These are phyloP conservation scores for Plasmodium sp. DNA, from an alignment of 169 alveolate genomes.

Conservation along the genomic window DNA sequence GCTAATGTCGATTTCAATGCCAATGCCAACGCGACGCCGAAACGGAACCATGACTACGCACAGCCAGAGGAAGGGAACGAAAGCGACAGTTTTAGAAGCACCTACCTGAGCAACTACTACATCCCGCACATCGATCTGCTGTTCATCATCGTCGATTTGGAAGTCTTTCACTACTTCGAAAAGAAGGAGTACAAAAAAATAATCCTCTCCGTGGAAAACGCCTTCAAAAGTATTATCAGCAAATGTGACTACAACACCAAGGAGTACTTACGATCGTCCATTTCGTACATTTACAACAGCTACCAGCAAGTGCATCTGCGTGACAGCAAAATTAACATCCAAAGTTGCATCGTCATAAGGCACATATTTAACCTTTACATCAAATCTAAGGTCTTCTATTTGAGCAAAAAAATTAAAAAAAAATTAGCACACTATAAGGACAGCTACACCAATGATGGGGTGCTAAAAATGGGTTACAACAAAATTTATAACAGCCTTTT, in stretches of 20 bases:
- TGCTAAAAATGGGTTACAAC: constrained; percentile 27
- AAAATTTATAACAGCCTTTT: constrained; percentile 16
- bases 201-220: constrained; percentile 19
- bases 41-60: neutral
- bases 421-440: constrained; percentile 10
- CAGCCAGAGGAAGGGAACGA: neutral
- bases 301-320: constrained; percentile 57
- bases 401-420: constrained; percentile 70
- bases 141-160: constrained; percentile 52
- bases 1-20: neutral
- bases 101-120: constrained; percentile 59
- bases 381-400: constrained; percentile 50
- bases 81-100: constrained; percentile 1
- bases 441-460: constrained; percentile 15
- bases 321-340: constrained; percentile 46
- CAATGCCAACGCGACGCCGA: constrained; percentile 21
- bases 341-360: constrained; percentile 54
- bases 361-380: constrained; percentile 33
- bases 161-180: constrained; percentile 38
- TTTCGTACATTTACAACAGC: constrained; percentile 62
- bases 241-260: constrained; percentile 75
- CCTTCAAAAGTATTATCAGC: constrained; percentile 23
- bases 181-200: constrained; percentile 61
- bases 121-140: constrained; percentile 69
- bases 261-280: constrained; percentile 72